Evolutionary conservation across 176 grass and related monocot genomes (phyloP).

Genomic region (Miscanthus lutarioriparius): DNA sequence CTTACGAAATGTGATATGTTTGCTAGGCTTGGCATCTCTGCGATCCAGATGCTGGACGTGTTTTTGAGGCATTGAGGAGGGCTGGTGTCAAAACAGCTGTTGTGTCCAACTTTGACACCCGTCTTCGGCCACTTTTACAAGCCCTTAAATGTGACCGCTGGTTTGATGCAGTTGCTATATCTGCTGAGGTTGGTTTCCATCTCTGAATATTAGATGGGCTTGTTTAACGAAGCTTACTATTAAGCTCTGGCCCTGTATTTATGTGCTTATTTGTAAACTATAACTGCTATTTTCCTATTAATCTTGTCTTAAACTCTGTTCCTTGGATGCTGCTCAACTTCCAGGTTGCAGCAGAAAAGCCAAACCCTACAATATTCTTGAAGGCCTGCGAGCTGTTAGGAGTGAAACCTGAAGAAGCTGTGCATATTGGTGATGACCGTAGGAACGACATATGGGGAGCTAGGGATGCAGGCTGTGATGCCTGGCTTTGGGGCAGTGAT

Average conservation of each 20-base stretch:
- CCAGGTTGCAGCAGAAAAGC: constrained; percentile 91
- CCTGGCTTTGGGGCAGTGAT: constrained; percentile 96
- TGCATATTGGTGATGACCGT: constrained; percentile 94
- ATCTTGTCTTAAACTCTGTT: constrained; percentile 9
- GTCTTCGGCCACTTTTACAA: constrained; percentile 77
- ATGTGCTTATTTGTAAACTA: not conserved
- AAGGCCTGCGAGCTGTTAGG: constrained; percentile 84
- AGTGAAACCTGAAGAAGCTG: constrained; percentile 84
- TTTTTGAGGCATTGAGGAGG: constrained; percentile 75
- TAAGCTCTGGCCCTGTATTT: not conserved
- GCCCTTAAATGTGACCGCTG: constrained; percentile 84
- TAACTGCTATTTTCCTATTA: not conserved
- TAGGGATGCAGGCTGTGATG: constrained; percentile 93
- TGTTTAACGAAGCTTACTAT: not conserved
- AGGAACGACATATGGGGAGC: constrained; percentile 96
- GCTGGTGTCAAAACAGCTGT: constrained; percentile 92
- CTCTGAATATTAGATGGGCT: not conserved
- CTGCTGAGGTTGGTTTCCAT: constrained; percentile 73
- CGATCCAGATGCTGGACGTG: constrained; percentile 75
- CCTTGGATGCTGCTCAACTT: constrained; percentile 6
- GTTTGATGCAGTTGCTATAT: constrained; percentile 94
- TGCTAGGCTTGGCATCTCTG: constrained; percentile 87
- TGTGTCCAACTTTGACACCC: constrained; percentile 96
- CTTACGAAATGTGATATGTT: constrained; percentile 39
- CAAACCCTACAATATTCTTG: constrained; percentile 96